phyloP scores from a whole-genome alignment of 148 eudicot species.

The Vaccinium corymbosum region DNA sequence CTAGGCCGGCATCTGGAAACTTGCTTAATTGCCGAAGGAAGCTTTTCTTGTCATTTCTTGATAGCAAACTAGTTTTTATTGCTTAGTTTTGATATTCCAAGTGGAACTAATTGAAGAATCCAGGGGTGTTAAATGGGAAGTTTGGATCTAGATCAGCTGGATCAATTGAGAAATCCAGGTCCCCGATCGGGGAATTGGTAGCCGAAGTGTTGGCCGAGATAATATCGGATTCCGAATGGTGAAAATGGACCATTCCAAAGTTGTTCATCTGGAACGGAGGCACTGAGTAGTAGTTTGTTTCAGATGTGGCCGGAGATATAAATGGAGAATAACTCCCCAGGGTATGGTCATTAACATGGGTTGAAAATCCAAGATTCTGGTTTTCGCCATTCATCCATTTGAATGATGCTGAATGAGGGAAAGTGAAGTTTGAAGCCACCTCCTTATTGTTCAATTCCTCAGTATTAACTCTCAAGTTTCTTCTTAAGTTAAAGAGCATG shows the following conservation, averaged over 20 bases:
- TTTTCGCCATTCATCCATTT: conserved; percentile 21
- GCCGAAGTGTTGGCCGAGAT: conserved; percentile 64
- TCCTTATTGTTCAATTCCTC: conserved; percentile 37
- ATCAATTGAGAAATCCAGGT: conserved; percentile 51
- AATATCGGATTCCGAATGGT: conserved; percentile 51
- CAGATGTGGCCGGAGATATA: conserved; percentile 56
- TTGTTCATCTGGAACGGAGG: conserved; percentile 41
- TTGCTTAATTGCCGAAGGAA: background rate
- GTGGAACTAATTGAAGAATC: conserved; percentile 33
- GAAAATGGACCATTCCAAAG: conserved; percentile 36
- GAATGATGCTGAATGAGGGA: conserved; percentile 33
- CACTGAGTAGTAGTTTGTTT: conserved; percentile 51
- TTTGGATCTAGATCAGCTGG: conserved; percentile 37
- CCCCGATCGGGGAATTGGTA: conserved; percentile 62
- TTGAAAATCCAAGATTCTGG: conserved; percentile 28
- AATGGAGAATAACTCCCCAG: conserved; percentile 36
- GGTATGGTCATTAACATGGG: conserved; percentile 27
- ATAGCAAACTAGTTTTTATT: conserved; percentile 5
- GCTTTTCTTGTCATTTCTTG: background rate
- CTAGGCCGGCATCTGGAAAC: conserved; percentile 9
- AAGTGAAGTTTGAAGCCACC: conserved; percentile 34
- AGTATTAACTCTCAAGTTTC: conserved; percentile 44
- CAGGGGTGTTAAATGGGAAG: conserved; percentile 46
- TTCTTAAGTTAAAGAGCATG: conserved; percentile 36
- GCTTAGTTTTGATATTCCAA: background rate